These are phyloP conservation scores for Russula sp. DNA, from an alignment of 768 basidiomycete species.

Conservation along the genomic window DNA sequence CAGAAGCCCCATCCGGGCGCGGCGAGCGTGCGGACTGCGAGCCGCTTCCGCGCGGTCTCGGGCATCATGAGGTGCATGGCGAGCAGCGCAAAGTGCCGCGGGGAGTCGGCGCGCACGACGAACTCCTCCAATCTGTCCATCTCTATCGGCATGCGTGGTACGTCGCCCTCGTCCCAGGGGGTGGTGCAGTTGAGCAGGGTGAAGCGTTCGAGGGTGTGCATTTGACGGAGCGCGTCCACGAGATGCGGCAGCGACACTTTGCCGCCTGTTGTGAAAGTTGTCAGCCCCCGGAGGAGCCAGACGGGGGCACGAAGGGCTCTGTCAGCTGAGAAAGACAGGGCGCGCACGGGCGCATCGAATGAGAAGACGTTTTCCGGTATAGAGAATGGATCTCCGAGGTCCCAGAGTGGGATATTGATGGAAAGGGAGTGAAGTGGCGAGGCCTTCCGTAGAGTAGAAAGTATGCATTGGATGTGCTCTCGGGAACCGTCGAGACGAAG, in stretches of 20 bases:
- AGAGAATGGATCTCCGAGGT: slow-evolving; percentile 1
- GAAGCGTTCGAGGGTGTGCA: slow-evolving; percentile 2
- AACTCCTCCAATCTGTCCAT: slow-evolving; percentile 7
- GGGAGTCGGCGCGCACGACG: slow-evolving; percentile 7
- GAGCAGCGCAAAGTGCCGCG: slow-evolving; percentile 12
- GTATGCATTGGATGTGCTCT: slow-evolving; percentile 1
- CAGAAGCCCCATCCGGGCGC: background rate
- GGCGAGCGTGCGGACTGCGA: background rate
- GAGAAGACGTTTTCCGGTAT: slow-evolving; percentile 4
- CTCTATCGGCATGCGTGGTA: background rate
- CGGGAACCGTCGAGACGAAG: slow-evolving; percentile 12
- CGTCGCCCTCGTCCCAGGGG: slow-evolving; percentile 1
- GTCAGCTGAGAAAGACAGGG: slow-evolving; percentile 6
- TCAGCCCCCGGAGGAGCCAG: slow-evolving; percentile 8
- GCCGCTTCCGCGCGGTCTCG: background rate
- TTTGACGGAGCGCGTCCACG: slow-evolving; percentile 3
- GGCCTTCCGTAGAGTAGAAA: background rate
- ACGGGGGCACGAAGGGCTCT: background rate
- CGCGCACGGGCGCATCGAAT: background rate
- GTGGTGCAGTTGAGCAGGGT: background rate
- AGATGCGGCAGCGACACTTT: background rate
- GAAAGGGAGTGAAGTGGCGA: background rate
- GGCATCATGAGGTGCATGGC: slow-evolving; percentile 6
- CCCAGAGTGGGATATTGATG: slow-evolving; percentile 10
- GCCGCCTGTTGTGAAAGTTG: background rate